Conservation (phyloP, 495 filamentous ascomycete genomes). For the Collariella sp. region DNA sequence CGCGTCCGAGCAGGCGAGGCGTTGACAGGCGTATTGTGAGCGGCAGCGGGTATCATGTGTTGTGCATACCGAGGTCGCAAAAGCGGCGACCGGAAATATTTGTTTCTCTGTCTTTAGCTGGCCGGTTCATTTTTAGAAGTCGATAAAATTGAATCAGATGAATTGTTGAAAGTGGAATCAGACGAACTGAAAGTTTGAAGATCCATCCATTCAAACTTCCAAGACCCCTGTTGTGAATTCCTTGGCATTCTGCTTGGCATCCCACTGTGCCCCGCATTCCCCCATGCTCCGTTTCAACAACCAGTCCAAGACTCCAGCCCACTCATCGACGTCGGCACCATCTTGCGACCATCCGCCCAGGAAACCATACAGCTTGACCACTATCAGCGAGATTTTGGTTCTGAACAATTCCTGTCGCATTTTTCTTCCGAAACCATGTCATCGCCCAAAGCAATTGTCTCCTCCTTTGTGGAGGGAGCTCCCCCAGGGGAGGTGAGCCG, state of each 20-base stretch:
- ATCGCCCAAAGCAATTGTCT: conserved; percentile 52
- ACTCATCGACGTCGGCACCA: neutral
- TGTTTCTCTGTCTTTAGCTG: neutral
- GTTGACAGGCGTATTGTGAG: conserved; percentile 6
- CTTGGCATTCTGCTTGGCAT: conserved; percentile 6
- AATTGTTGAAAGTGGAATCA: neutral
- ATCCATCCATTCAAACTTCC: neutral
- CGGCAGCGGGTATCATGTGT: neutral
- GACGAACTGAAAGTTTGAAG: neutral
- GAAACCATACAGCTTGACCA: neutral
- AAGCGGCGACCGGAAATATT: neutral
- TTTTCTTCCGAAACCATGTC: conserved; percentile 21
- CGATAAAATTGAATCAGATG: neutral
- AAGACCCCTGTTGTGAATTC: neutral
- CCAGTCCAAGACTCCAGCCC: neutral
- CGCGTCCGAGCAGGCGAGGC: conserved; percentile 8
- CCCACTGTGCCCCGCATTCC: conserved; percentile 8
- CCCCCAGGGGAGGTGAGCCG: conserved; percentile 88
- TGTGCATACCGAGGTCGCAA: neutral
- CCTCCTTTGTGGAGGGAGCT: conserved; percentile 87
- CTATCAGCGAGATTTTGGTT: neutral
- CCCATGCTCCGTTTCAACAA: conserved; percentile 1
- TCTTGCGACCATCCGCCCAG: neutral
- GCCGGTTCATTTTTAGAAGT: neutral
- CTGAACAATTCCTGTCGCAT: neutral